phyloP scores from a whole-genome alignment of 2,329 filamentous ascomycete genomes.

The Dactylellina cionopaga region DNA sequence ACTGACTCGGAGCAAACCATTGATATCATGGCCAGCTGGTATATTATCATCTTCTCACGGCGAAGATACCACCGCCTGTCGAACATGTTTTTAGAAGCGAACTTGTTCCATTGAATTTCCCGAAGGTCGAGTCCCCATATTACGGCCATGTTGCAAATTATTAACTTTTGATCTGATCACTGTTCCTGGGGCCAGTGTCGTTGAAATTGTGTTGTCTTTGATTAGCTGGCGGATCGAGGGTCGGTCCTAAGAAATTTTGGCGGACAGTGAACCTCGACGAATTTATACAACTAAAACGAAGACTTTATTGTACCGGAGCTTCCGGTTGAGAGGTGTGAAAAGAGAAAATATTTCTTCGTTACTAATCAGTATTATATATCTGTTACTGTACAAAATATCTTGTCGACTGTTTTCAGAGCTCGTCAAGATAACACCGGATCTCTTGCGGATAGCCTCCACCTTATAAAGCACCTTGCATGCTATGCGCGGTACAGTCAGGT shows the following conservation, averaged over 20 bases:
- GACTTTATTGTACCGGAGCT: not conserved
- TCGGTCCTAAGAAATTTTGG: not conserved
- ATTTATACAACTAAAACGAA: not conserved
- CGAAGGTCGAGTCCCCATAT: constrained; percentile 69
- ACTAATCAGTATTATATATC: not conserved
- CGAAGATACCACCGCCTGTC: constrained; percentile 67
- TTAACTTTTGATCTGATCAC: too few species aligned
- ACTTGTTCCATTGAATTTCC: constrained; percentile 70
- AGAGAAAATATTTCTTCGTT: not conserved
- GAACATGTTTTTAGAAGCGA: constrained; percentile 70
- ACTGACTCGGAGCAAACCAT: constrained; percentile 69
- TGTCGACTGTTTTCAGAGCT: not conserved
- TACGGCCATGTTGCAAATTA: constrained; percentile 62
- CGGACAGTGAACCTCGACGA: not conserved
- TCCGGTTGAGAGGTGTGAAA: not conserved
- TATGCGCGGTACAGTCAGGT: not conserved
- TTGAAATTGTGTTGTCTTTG: constrained; percentile 7
- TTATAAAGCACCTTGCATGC: not conserved
- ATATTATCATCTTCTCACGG: constrained; percentile 69
- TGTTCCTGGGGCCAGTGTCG: too few species aligned
- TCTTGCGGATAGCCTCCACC: not conserved
- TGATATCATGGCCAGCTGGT: constrained; percentile 70
- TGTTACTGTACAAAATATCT: not conserved
- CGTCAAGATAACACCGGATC: too few species aligned
- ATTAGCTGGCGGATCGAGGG: not conserved